phyloP scores from a whole-genome alignment of 75 land plant species.

The Picea sitchensis region DNA sequence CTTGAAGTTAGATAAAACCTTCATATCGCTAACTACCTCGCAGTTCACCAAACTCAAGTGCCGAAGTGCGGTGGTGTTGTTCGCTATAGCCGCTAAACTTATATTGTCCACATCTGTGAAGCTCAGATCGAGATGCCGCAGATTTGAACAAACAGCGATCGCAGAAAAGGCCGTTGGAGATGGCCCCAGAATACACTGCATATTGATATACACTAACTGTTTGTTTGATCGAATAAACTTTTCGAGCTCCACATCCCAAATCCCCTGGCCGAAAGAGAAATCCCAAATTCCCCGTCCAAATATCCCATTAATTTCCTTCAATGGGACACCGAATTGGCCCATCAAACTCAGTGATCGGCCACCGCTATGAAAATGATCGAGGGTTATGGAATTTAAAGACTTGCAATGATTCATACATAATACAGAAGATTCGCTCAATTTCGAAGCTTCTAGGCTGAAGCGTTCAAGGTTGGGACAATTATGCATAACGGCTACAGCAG shows the following conservation, averaged over 20 bases:
- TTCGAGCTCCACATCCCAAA: conserved; percentile 41
- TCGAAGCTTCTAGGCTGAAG: conserved; percentile 20
- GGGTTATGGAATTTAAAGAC: conserved; percentile 17
- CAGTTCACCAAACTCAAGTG: conserved; percentile 31
- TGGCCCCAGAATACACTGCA: conserved; percentile 30
- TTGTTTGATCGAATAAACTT: conserved; percentile 19
- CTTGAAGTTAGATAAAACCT: conserved; percentile 16
- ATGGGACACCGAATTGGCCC: conserved; percentile 32
- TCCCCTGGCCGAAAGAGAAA: conserved; percentile 26
- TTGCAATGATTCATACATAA: conserved; percentile 24
- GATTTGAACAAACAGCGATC: conserved; percentile 23
- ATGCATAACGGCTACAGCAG: conserved; percentile 12
- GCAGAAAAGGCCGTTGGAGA: conserved; percentile 35
- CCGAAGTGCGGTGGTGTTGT: conserved; percentile 17
- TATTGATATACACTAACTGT: conserved; percentile 21
- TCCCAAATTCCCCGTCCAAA: conserved; percentile 22
- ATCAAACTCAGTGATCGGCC: not conserved
- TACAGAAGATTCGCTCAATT: conserved; percentile 21
- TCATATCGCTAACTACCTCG: conserved; percentile 19
- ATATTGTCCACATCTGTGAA: conserved; percentile 36
- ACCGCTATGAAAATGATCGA: conserved; percentile 19
- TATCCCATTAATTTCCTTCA: conserved; percentile 5
- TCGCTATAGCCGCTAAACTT: conserved; percentile 24
- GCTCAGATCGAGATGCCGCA: conserved; percentile 31
- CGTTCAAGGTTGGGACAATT: conserved; percentile 20